These are phyloP conservation scores for Kuraishia floccosa DNA, from an alignment of 805 yeast species.

Conservation along the genomic window DNA sequence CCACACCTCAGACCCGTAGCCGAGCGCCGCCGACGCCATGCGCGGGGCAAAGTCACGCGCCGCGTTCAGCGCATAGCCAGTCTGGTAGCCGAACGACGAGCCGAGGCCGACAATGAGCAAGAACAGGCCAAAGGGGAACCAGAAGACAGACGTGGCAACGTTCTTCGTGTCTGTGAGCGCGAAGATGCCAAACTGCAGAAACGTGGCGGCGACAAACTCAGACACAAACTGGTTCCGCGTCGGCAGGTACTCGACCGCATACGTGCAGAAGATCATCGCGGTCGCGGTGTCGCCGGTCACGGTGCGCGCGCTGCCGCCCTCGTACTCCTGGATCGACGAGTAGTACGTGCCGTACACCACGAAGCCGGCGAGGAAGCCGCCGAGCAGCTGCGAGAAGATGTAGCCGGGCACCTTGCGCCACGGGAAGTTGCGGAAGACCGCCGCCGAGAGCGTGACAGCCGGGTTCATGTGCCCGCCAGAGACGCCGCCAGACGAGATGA, in stretches of 20 bases:
- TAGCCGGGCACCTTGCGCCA: conserved; percentile 34
- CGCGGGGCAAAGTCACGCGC: conserved; percentile 49
- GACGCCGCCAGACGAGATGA: conserved; percentile 38
- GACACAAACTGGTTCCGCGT: conserved; percentile 33
- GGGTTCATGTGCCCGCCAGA: conserved; percentile 53
- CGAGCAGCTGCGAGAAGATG: conserved; percentile 33
- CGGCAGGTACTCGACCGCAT: conserved; percentile 21
- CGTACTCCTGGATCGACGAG: conserved; percentile 23
- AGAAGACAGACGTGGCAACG: conserved; percentile 26
- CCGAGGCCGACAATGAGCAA: conserved; percentile 32
- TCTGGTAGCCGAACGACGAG: conserved; percentile 36
- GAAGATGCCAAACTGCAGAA: conserved; percentile 33
- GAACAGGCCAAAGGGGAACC: conserved; percentile 36
- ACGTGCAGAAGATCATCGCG: conserved; percentile 36
- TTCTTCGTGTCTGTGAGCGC: conserved; percentile 42
- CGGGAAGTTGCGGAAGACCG: conserved; percentile 40
- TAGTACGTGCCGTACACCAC: conserved; percentile 32
- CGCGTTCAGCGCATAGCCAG: conserved; percentile 43
- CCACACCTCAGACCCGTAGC: conserved; percentile 31
- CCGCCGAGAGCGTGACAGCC: conserved; percentile 34
- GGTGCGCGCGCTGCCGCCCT: conserved; percentile 19
- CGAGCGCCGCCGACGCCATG: conserved; percentile 33
- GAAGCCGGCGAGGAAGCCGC: conserved; percentile 35
- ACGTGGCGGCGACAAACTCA: conserved; percentile 32
- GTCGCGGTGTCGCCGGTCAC: conserved; percentile 19